A percentile compares a stretch with the other conserved stretches of the same genome.
phyloP scores from a whole-genome alignment of 495 filamentous ascomycete genomes.

The Amphirosellinia nigrospora region DNA sequence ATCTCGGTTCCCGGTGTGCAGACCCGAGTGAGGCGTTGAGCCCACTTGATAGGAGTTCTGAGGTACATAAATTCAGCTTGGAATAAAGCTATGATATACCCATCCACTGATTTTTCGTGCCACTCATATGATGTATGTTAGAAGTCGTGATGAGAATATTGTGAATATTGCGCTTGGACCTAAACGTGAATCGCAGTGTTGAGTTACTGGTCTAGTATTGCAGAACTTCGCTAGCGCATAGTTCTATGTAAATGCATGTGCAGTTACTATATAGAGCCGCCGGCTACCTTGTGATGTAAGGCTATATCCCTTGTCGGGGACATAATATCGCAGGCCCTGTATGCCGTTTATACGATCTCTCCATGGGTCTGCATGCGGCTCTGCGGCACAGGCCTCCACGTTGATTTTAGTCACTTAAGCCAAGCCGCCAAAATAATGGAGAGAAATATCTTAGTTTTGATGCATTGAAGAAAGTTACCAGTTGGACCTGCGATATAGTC shows the following conservation, averaged over 20 bases:
- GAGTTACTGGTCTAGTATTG: not conserved
- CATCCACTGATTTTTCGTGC: not conserved
- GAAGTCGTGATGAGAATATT: not conserved
- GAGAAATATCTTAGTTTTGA: too few relatives aligned
- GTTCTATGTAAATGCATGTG: not conserved
- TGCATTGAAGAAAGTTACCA: too few relatives aligned
- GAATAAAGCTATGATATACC: not conserved
- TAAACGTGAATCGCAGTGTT: not conserved
- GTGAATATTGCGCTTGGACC: not conserved
- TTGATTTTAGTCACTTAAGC: too few relatives aligned
- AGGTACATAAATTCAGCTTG: conserved; percentile 3
- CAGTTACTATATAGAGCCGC: not conserved
- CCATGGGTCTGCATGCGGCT: not conserved
- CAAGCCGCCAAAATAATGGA: too few relatives aligned
- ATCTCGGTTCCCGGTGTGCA: conserved; percentile 2
- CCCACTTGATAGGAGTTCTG: conserved; percentile 1
- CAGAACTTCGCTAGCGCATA: too few relatives aligned
- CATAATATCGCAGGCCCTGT: not conserved
- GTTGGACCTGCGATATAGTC: too few relatives aligned
- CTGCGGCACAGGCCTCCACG: not conserved
- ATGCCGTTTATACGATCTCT: not conserved
- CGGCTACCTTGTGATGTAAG: not conserved
- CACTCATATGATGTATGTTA: not conserved
- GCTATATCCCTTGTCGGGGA: not conserved
- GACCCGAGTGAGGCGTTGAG: not conserved